A percentile compares a stretch with the other conserved stretches of the same genome.
Evolutionary conservation across 192 early-diverging fungal species (phyloP).

Genomic region (Podochytrium sp.): DNA sequence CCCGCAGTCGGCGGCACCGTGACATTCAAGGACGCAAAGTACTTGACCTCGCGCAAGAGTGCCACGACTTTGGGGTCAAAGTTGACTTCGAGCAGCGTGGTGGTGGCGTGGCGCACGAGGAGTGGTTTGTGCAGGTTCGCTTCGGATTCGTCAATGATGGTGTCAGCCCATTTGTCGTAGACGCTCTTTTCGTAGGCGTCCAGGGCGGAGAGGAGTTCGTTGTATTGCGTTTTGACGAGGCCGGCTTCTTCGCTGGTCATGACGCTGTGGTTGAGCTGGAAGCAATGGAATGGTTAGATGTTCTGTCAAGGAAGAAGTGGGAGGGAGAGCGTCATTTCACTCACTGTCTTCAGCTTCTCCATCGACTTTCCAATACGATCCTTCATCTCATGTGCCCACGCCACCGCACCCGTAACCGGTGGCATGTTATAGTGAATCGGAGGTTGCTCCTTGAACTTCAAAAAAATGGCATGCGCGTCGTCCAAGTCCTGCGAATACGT

Average conservation of each 20-base stretch:
- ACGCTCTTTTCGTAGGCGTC: conserved; percentile 56
- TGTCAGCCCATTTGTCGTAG: conserved; percentile 57
- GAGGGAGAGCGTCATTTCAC: no score
- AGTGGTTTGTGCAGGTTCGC: conserved; percentile 64
- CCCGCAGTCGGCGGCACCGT: conserved; percentile 56
- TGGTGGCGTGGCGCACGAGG: conserved; percentile 40
- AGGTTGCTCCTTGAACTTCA: conserved; percentile 53
- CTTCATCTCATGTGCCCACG: conserved; percentile 66
- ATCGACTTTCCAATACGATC: conserved; percentile 62
- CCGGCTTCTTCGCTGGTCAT: conserved; percentile 61
- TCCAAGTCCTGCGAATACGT: conserved; percentile 63
- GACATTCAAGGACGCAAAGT: conserved; percentile 56
- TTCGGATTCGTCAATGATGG: conserved; percentile 67
- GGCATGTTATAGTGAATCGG: conserved; percentile 74
- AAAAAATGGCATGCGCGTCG: conserved; percentile 55
- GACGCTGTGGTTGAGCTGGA: conserved; percentile 59
- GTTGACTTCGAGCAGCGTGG: conserved; percentile 58
- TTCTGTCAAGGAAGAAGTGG: no score
- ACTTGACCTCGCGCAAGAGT: conserved; percentile 64
- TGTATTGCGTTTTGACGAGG: conserved; percentile 57
- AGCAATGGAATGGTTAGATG: no score
- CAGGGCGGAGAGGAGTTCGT: conserved; percentile 49
- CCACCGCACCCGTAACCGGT: conserved; percentile 64
- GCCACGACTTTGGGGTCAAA: conserved; percentile 75
- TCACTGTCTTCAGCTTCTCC: conserved; percentile 66